These are phyloP conservation scores for Apiospora sp. DNA, from an alignment of 2,329 filamentous ascomycete genomes.

Conservation along the genomic window DNA sequence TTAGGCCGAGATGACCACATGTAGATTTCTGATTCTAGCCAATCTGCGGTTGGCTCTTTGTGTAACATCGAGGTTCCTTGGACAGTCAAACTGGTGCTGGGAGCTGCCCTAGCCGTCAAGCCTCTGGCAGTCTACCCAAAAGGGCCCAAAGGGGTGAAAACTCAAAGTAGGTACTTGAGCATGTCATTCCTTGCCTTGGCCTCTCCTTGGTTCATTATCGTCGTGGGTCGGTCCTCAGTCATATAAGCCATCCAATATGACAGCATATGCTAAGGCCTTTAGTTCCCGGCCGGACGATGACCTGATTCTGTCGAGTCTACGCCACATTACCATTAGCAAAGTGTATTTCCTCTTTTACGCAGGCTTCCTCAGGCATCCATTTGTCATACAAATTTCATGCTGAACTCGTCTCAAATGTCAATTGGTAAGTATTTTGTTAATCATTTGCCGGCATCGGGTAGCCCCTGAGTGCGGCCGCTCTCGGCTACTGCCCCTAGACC, in stretches of 20 bases:
- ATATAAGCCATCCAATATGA: neutral
- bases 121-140: neutral
- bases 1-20: neutral
- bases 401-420: too few species aligned
- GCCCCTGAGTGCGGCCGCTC: conserved; percentile 1
- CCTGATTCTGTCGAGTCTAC: neutral
- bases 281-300: neutral
- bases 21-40: neutral
- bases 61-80: neutral
- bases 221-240: neutral
- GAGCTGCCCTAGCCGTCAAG: neutral
- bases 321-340: neutral
- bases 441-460: too few species aligned
- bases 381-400: neutral
- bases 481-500: neutral
- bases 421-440: neutral
- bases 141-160: neutral
- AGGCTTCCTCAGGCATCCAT: neutral
- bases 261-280: neutral
- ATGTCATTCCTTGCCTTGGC: neutral
- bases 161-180: neutral
- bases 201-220: neutral
- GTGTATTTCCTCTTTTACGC: neutral
- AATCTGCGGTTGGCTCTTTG: neutral
- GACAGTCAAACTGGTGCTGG: neutral